A percentile compares a stretch with the other conserved stretches of the same genome.
Conservation (phyloP, 148 eudicot genomes). For the Simmondsia chinensis region DNA sequence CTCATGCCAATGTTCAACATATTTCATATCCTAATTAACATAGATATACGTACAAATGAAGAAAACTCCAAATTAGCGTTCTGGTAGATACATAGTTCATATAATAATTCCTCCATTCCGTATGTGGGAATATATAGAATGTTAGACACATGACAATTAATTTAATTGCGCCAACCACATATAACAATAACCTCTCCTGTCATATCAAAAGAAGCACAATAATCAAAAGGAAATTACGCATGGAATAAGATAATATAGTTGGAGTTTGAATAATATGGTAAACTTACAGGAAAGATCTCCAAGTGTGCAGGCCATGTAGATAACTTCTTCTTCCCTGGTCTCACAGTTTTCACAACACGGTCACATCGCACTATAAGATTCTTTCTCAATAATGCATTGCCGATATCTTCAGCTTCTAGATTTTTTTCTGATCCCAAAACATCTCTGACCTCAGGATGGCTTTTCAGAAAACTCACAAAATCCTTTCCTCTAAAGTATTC, state of each 20-base stretch:
- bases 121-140: too few species aligned
- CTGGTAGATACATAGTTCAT: too few species aligned
- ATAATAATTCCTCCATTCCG: too few species aligned
- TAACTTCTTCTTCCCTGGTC: slow-evolving; percentile 92
- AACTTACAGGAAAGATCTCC: slow-evolving; percentile 78
- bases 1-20: too few species aligned
- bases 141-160: too few species aligned
- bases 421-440: slow-evolving; percentile 58
- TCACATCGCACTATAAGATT: slow-evolving; percentile 91
- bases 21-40: too few species aligned
- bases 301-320: slow-evolving; percentile 99
- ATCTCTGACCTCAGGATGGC: slow-evolving; percentile 77
- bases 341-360: slow-evolving; percentile 89
- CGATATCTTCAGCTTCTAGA: slow-evolving; percentile 82
- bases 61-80: too few species aligned
- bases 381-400: slow-evolving; percentile 57
- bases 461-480: slow-evolving; percentile 73
- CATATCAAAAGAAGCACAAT: too few species aligned
- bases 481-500: slow-evolving; percentile 98
- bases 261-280: neutral
- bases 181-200: too few species aligned
- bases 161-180: too few species aligned
- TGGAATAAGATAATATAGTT: neutral
- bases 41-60: too few species aligned
- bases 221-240: neutral